Evolutionary conservation across 345 rosid species (phyloP), one percentile per base, ranked within the genome.

Genomic region (Arabidopsis thaliana): DNA sequence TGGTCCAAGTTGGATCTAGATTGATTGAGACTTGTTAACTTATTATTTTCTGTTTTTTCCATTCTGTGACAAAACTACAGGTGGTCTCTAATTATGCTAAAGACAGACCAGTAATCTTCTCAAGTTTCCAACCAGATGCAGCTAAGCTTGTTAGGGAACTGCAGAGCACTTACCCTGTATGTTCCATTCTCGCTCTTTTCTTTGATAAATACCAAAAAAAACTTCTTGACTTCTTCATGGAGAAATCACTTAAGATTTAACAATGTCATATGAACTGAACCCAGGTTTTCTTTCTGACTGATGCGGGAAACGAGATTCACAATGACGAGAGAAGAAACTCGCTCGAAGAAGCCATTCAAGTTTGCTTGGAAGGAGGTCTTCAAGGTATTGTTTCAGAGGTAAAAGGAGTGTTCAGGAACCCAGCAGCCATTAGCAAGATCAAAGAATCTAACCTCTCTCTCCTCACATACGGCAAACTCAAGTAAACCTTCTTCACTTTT

Each of bases 111-210:
- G 83, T 92, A 62, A 84, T 90, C 65, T 95, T 95, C 84, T 95
- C 99, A 38, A 81, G 85, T 16, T 95, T 95, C 80, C 97, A 95
- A 7, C 99, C 99, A 3, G 98, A 92, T 73, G 98, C 98, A 1
- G 98, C 94, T 4, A 51, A 82, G 36, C 89, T 92, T 7, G 42
- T 90, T 51, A 79, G 87, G 77, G 87, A 90, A 72, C 71, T 92
- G 28, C 99, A 95, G 80, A 81, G 42, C 79, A 69, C 69, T 7
- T 90, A 92, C 78, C 99, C 99, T 30, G 99, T 92, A 80, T 81
- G 91, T 40, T 36, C 23, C 60, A 2, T 67, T 65, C 65, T 48
- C 32, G 2, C 12, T 57, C 20, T 23, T 8, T 33, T 36, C 7
- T 24, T 58, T 22, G 4, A 7, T 33, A 2, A 38, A 23, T 11